phyloP scores from a whole-genome alignment of 2,329 filamentous ascomycete species.

The Hortaea werneckii region DNA sequence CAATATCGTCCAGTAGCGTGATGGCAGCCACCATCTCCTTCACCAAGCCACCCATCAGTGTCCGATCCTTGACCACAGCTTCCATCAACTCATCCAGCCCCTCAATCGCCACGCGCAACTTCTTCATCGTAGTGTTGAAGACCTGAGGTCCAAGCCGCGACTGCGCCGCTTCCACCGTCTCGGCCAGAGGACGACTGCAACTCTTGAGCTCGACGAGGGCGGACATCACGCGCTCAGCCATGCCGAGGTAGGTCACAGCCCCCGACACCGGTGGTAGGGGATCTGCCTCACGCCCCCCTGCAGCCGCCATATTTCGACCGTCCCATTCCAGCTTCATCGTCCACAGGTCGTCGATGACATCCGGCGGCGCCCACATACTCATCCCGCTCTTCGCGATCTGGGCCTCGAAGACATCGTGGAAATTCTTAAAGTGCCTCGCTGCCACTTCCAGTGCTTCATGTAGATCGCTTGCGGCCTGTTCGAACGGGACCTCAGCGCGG shows the following conservation, averaged over 20 bases:
- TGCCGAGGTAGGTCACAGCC: constrained; percentile 1
- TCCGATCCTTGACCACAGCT: constrained; percentile 3
- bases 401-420: constrained; percentile 4
- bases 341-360: constrained; percentile 5
- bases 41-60: constrained; percentile 3
- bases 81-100: constrained; percentile 2
- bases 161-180: not conserved
- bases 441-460: constrained; percentile 3
- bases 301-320: not conserved
- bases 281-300: not conserved
- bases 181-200: not conserved
- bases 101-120: constrained; percentile 5
- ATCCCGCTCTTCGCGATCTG: constrained; percentile 2
- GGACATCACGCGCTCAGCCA: not conserved
- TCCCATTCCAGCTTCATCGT: constrained; percentile 5
- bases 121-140: constrained; percentile 6
- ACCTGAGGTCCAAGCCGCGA: constrained; percentile 6
- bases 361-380: constrained; percentile 1
- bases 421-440: not conserved
- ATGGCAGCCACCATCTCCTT: constrained; percentile 4
- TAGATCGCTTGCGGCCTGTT: constrained; percentile 4
- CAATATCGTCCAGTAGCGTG: constrained; percentile 1
- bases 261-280: not conserved
- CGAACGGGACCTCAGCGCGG: constrained; percentile 1
- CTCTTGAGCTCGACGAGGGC: not conserved